Evolutionary conservation across 352 stramenopile species (phyloP).

Genomic region (Globisporangium irregulare): DNA sequence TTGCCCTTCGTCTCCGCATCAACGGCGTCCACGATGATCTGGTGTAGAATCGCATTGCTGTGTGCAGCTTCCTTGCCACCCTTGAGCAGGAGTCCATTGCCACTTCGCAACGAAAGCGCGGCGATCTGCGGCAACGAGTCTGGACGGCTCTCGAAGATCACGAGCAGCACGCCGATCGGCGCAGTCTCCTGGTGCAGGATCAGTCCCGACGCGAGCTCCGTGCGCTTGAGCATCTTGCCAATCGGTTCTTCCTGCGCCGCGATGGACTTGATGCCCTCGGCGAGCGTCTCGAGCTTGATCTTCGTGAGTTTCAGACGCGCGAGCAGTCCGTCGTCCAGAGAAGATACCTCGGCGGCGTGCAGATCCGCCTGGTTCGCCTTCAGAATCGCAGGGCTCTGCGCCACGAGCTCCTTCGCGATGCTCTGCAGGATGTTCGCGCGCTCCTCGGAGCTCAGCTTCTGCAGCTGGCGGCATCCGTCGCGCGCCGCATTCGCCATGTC

Average conservation of each 20-base stretch:
- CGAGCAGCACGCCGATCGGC: conserved; percentile 96
- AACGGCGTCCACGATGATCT: conserved; percentile 93
- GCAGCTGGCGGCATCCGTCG: conserved; percentile 84
- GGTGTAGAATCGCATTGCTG: conserved; percentile 91
- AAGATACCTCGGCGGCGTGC: conserved; percentile 62
- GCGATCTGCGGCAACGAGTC: conserved; percentile 97
- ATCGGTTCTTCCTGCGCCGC: conserved; percentile 77
- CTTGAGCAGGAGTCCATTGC: conserved; percentile 97
- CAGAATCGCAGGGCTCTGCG: conserved; percentile 83
- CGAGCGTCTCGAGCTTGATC: conserved; percentile 93
- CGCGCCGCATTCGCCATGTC: conserved; percentile 84
- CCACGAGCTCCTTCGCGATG: conserved; percentile 86
- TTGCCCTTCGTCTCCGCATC: conserved; percentile 81
- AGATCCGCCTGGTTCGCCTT: conserved; percentile 93
- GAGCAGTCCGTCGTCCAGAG: conserved; percentile 63
- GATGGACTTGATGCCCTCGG: conserved; percentile 93
- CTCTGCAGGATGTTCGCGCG: conserved; percentile 86
- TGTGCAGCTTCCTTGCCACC: conserved; percentile 94
- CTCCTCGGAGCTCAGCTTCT: conserved; percentile 83
- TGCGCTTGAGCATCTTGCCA: conserved; percentile 70
- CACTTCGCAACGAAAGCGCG: conserved; percentile 92
- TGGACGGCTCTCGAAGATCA: conserved; percentile 98
- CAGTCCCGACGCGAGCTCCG: conserved; percentile 91
- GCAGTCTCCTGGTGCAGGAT: conserved; percentile 92
- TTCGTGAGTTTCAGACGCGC: conserved; percentile 87